phyloP scores from a whole-genome alignment of 2,329 filamentous ascomycete genomes.

The Phialophora expanda region DNA sequence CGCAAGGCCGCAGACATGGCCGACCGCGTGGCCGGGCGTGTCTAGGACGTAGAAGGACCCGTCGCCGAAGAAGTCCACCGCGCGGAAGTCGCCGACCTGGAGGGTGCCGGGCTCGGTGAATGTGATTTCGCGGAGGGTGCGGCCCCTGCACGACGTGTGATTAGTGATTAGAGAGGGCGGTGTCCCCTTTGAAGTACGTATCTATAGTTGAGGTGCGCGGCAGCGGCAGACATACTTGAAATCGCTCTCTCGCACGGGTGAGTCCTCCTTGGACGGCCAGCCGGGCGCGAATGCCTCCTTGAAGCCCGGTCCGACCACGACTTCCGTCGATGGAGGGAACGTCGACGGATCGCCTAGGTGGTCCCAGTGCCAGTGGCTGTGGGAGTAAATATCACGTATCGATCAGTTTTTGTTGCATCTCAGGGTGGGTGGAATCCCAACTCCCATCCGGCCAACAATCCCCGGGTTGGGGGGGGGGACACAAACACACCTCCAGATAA shows the following conservation, averaged over 20 bases:
- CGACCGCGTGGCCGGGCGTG: constrained; percentile 55
- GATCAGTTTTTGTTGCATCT: not conserved
- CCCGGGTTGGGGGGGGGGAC: too few relatives aligned
- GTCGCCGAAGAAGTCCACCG: constrained; percentile 52
- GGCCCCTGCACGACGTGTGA: constrained; percentile 11
- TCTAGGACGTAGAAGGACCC: constrained; percentile 52
- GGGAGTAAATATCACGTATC: not conserved
- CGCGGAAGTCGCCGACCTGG: constrained; percentile 46
- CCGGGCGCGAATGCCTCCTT: constrained; percentile 55
- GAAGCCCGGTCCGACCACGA: constrained; percentile 62
- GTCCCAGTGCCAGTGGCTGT: constrained; percentile 38
- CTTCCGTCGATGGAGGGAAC: constrained; percentile 45
- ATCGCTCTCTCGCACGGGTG: constrained; percentile 44
- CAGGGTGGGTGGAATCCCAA: too few relatives aligned
- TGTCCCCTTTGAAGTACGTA: too few relatives aligned
- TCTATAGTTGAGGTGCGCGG: not conserved
- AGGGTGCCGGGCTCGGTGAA: constrained; percentile 17
- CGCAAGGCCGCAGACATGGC: constrained; percentile 58
- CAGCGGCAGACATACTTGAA: constrained; percentile 36
- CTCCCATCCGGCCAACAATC: too few relatives aligned
- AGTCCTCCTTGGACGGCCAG: constrained; percentile 50
- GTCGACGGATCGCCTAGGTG: constrained; percentile 34
- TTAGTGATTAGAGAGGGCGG: not conserved
- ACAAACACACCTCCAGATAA: constrained; percentile 24
- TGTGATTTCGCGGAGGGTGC: constrained; percentile 19